Evolutionary conservation across 169 alveolate genomes (phyloP).

Genomic region (Plasmodium falciparum): DNA sequence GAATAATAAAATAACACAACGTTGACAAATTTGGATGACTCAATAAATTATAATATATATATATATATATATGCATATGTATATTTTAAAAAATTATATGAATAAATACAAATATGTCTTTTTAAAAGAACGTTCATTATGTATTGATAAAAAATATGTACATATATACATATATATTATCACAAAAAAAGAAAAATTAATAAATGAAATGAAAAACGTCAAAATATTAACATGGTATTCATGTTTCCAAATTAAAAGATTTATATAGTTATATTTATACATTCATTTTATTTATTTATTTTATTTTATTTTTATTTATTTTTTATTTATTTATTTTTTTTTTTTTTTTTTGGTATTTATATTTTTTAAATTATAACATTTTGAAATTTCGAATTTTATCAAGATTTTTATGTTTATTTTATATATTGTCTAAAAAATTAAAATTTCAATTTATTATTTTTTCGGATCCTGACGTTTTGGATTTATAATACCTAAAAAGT

Average conservation of each 20-base stretch:
- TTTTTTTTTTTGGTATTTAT: neutral
- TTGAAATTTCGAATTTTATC: too few species aligned
- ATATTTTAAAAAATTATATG: neutral
- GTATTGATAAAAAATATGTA: neutral
- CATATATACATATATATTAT: neutral
- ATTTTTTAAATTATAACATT: too few species aligned
- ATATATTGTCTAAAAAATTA: too few species aligned
- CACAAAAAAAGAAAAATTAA: neutral
- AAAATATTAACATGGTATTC: neutral
- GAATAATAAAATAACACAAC: neutral
- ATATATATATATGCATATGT: neutral
- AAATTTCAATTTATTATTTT: neutral
- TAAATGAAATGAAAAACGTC: neutral
- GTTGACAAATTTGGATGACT: neutral
- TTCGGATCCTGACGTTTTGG: slow-evolving; percentile 33
- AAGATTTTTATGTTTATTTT: too few species aligned
- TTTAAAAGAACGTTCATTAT: neutral
- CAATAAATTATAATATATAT: neutral
- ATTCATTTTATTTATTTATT: neutral
- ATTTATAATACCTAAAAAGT: slow-evolving; percentile 58
- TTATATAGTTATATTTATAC: neutral
- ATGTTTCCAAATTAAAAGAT: neutral
- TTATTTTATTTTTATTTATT: neutral
- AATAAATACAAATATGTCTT: neutral
- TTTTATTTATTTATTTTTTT: neutral